These are phyloP conservation scores for Sugiyamaella castrensis DNA, from an alignment of 1,139 yeast species.

Conservation along the genomic window DNA sequence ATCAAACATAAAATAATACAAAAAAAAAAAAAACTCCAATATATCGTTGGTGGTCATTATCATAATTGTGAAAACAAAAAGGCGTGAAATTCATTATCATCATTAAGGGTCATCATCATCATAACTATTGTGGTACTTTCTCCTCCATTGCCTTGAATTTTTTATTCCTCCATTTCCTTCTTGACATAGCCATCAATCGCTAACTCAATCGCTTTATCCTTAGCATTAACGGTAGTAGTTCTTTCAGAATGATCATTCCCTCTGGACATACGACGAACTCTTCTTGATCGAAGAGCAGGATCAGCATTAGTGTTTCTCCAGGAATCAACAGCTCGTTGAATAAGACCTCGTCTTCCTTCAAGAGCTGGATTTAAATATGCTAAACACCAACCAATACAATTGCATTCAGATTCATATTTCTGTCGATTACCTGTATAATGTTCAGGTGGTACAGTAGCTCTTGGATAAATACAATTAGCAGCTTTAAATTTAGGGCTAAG, in stretches of 20 bases:
- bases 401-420: slow-evolving; percentile 46
- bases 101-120: too few relatives aligned
- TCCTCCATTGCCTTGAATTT: too few relatives aligned
- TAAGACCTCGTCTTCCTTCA: slow-evolving; percentile 43
- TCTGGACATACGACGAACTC: slow-evolving; percentile 33
- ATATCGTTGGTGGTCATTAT: too few relatives aligned
- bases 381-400: slow-evolving; percentile 47
- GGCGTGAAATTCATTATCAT: too few relatives aligned
- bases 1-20: too few relatives aligned
- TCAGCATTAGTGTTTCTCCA: slow-evolving; percentile 48
- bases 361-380: slow-evolving; percentile 43
- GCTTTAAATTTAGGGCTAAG: slow-evolving; percentile 37
- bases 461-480: slow-evolving; percentile 46
- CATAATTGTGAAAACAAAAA: too few relatives aligned
- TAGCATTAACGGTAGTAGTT: not conserved
- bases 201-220: not conserved
- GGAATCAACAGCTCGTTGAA: slow-evolving; percentile 50
- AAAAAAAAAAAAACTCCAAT: too few relatives aligned
- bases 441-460: slow-evolving; percentile 43
- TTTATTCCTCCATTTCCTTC: not conserved
- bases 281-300: slow-evolving; percentile 41
- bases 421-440: slow-evolving; percentile 46
- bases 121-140: too few relatives aligned
- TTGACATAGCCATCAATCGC: not conserved
- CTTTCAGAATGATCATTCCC: slow-evolving; percentile 26